Conservation (phyloP, 768 basidiomycete genomes). For the Pholiota microspora region DNA sequence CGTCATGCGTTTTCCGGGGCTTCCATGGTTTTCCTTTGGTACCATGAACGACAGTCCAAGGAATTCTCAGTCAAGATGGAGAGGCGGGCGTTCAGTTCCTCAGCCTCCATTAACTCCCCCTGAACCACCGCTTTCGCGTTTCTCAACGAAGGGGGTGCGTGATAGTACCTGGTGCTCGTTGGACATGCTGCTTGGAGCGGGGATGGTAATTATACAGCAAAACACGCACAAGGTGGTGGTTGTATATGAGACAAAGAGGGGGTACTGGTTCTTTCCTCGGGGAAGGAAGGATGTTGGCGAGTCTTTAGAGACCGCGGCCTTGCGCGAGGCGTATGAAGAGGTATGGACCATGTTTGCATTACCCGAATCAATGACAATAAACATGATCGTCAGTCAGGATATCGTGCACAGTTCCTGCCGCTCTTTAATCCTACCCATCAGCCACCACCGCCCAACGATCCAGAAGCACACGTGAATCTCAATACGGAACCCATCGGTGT, state of each 20-base stretch:
- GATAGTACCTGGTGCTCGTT: conserved; percentile 43
- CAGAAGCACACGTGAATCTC: background rate
- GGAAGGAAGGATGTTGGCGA: conserved; percentile 70
- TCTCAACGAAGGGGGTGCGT: conserved; percentile 41
- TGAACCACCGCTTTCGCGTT: conserved; percentile 27
- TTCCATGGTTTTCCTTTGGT: background rate
- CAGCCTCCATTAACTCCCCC: conserved; percentile 3
- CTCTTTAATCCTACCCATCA: background rate
- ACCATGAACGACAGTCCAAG: background rate
- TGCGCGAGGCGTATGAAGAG: conserved; percentile 71
- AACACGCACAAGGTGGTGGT: conserved; percentile 52
- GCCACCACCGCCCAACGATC: background rate
- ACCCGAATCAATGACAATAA: background rate
- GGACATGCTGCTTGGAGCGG: conserved; percentile 59
- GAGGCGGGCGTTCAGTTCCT: background rate
- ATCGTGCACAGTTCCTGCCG: background rate
- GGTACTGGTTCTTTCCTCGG: conserved; percentile 59
- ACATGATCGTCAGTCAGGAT: background rate
- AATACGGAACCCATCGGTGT: background rate
- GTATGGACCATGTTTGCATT: conserved; percentile 27
- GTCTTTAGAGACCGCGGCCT: conserved; percentile 53
- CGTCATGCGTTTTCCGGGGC: background rate
- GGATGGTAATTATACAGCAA: conserved; percentile 65
- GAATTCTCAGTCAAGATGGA: background rate
- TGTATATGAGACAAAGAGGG: conserved; percentile 35